Evolutionary conservation across 768 basidiomycete species (phyloP), one percentile per base, ranked within the genome.

Genomic region (Podaxis carcinomalis): DNA sequence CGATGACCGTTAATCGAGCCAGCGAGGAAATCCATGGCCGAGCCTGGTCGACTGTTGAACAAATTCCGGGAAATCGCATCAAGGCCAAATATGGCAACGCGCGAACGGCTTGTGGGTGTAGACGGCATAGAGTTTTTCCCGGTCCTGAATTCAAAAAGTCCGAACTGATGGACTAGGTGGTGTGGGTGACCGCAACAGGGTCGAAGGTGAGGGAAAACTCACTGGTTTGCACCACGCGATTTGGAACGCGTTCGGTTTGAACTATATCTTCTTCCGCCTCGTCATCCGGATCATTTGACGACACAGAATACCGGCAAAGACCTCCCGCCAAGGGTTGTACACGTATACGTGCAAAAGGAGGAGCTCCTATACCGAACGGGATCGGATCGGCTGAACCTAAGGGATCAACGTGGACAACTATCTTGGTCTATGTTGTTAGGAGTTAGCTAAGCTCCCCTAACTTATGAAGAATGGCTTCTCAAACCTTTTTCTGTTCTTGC

Each of bases 61-160:
- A 98, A 80, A 72, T 93, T 95, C 47, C 93, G 84, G 19, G 93
- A 94, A 66, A 98, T 89, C 19, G 86, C 89, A 68, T 98, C 95
- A 56, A 98, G 79, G 36, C 91, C 87, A 69, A 96, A 93, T 54
- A 93, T 92, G n/a, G 89, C 86, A 1, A 87, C 90, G 63, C 90
- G 87, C n/a, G 87, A 83, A 50, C 80, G 84, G 0, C 86, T 83
- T 0, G 91, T 92, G 3, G 95, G 95, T 0, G 95, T 98, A 1
- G 88, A 83, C 4, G 95, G 95, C n/a, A 82, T 74, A 23, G 95
- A 87, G 56, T 82, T 84, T 59, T 70, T 75, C 35, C 87, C 87
- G 0, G 93, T 93, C 28, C 83, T 83, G 73, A 95, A 95, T 69
- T 91, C 88, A 76, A 95, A 96, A 56, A 97, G 75, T 14, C 93